Percentiles rank a stretch among this genome's conserved stretches.
Conservation (phyloP, 768 basidiomycete species). For the Lactarius hatsudake region DNA sequence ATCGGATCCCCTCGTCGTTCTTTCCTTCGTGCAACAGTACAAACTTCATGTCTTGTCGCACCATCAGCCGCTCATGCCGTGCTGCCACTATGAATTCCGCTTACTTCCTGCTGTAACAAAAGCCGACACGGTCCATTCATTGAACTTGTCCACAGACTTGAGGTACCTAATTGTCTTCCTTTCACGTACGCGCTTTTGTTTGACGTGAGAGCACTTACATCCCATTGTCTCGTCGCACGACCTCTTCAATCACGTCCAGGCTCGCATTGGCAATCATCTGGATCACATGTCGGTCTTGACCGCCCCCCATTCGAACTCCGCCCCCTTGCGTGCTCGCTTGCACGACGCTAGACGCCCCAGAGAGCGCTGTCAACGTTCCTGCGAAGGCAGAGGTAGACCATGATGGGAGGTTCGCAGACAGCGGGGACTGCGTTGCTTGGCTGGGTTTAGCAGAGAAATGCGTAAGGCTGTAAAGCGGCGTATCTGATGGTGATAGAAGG, state of each 20-base stretch:
- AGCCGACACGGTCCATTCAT: slow-evolving; percentile 97
- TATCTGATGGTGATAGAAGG: slow-evolving; percentile 81
- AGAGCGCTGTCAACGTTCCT: slow-evolving; percentile 82
- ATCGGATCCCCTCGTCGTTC: slow-evolving; percentile 94
- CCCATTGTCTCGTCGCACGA: slow-evolving; percentile 74
- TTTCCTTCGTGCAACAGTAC: slow-evolving; percentile 90
- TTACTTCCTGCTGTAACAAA: slow-evolving; percentile 94
- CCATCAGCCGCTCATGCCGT: slow-evolving; percentile 22
- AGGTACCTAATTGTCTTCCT: slow-evolving; percentile 66
- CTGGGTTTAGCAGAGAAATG: slow-evolving; percentile 78
- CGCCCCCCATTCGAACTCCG: slow-evolving; percentile 67
- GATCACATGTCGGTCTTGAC: slow-evolving; percentile 88
- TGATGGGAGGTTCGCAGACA: slow-evolving; percentile 79
- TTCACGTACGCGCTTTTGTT: slow-evolving; percentile 2
- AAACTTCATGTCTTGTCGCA: slow-evolving; percentile 82
- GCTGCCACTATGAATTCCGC: slow-evolving; percentile 33
- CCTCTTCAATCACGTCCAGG: slow-evolving; percentile 92
- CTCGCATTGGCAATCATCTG: slow-evolving; percentile 99
- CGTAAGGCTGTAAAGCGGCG: slow-evolving; percentile 79
- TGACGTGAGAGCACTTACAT: slow-evolving; percentile 53
- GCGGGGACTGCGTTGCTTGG: slow-evolving; percentile 55
- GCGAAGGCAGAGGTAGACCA: slow-evolving; percentile 93
- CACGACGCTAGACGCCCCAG: slow-evolving; percentile 75
- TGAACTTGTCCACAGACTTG: slow-evolving; percentile 94
- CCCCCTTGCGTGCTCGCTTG: slow-evolving; percentile 63